Conservation (phyloP, 164 flowering plant genomes). For the Magnolia changhungtana region DNA sequence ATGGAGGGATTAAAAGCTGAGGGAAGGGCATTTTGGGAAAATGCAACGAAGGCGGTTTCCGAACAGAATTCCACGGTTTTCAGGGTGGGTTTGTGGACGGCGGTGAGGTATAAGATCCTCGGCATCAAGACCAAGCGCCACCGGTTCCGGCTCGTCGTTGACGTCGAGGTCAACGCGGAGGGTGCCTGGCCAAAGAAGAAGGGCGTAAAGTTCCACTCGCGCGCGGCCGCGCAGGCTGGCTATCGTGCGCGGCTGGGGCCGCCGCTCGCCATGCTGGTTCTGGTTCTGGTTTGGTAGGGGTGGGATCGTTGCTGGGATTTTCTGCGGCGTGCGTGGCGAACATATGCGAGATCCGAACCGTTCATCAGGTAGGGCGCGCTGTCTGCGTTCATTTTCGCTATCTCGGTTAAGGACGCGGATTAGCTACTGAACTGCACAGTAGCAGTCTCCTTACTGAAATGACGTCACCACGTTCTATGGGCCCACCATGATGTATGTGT, state of each 20-base stretch:
- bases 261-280: not conserved
- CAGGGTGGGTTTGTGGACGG: slow-evolving; percentile 56
- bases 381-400: too few species aligned
- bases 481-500: too few species aligned
- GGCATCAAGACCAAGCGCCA: slow-evolving; percentile 42
- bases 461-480: too few species aligned
- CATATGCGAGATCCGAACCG: too few species aligned
- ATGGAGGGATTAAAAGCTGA: slow-evolving; percentile 19
- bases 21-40: slow-evolving; percentile 26
- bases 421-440: too few species aligned
- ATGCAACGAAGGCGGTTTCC: slow-evolving; percentile 10
- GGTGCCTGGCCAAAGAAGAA: slow-evolving; percentile 35
- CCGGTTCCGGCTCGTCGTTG: slow-evolving; percentile 26
- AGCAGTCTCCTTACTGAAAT: too few species aligned
- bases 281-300: not conserved
- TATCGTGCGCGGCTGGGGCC: not conserved
- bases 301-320: not conserved
- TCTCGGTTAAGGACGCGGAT: too few species aligned
- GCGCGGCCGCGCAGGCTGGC: not conserved
- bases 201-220: slow-evolving; percentile 38
- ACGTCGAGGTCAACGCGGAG: slow-evolving; percentile 35
- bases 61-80: slow-evolving; percentile 31
- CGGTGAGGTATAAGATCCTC: slow-evolving; percentile 59
- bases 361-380: too few species aligned
- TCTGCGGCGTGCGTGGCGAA: too few species aligned